Base-by-base conservation (phyloP, 2,329 filamentous ascomycete species). In the Talaromyces sp. region DNA sequence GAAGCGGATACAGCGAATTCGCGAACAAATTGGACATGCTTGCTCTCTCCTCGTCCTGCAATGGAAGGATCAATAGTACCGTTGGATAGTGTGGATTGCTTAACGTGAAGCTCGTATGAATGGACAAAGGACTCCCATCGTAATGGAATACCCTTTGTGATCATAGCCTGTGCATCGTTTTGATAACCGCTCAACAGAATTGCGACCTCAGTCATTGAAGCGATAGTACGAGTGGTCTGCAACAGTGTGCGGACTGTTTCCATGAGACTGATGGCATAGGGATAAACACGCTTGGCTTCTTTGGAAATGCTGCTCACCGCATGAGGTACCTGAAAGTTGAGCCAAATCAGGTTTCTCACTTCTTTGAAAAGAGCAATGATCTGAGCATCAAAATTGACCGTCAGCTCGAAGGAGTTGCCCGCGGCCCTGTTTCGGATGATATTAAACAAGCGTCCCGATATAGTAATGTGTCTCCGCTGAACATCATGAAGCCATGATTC, bases 351-450 rank as follows among this genome's bases (percentile, higher is more conserved):
- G 74, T 99, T 99, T 47, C 96, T 88, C 31, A 96, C 96, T 81
- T 99, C 95, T 75, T 99, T 99, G 84, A 99, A 99, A 10, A 99
- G 82, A 0, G 94, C 93, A 74, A 99, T 99, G 64, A 98, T 92
- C 75, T 99, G 95, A 13, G 91, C 89, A 74, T 99, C 94, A 72
- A 99, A 99, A 78, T 98, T 99, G 75, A 99, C 93, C 13, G 86
- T 87, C 31, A 99, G 84, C 77, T 98, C 94, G 37, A 98, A 82
- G 14, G 88, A 87, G 72, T 97, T 95, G 66, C 94, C 94, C 14
- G 92, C 90, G n/a, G 94, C 91, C 69, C 95, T 88, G 70, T 97
- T 93, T 70, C 91, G 91, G 68, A 85, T 87, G 72, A 99, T 93
- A 66, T 91, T 90, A 78, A 99, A 99, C 0, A 99, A 85, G 10